A percentile compares a stretch with the other conserved stretches of the same genome.
These are phyloP conservation scores for Astrephomene gubernaculifera DNA, from an alignment of 139 green algal species.

Conservation along the genomic window DNA sequence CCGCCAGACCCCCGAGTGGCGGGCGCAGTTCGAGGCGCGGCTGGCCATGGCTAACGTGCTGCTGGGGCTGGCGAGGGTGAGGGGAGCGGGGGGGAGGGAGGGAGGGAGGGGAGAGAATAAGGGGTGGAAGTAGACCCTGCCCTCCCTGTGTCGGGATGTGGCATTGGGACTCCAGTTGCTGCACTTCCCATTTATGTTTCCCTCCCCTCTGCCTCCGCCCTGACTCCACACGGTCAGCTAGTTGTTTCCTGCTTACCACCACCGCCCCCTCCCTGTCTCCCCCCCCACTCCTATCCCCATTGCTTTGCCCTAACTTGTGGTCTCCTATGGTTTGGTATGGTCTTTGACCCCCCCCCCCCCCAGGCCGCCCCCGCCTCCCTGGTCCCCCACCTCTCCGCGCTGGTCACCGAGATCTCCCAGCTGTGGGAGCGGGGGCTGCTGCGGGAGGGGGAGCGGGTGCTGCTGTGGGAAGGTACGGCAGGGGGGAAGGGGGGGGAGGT, in stretches of 20 bases:
- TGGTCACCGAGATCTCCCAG: slow-evolving; percentile 65
- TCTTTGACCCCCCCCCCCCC: too few species aligned
- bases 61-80: slow-evolving; percentile 46
- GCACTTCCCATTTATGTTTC: too few species aligned
- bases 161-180: too few species aligned
- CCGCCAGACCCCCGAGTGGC: slow-evolving; percentile 53
- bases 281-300: background rate
- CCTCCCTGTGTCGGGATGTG: too few species aligned
- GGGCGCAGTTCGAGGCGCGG: slow-evolving; percentile 55
- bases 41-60: slow-evolving; percentile 58
- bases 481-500: background rate
- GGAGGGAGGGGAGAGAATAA: background rate
- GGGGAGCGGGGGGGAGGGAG: background rate
- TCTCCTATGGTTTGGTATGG: too few species aligned
- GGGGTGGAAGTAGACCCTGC: background rate
- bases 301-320: too few species aligned
- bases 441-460: slow-evolving; percentile 69
- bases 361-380: slow-evolving; percentile 67
- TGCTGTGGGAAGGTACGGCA: slow-evolving; percentile 66
- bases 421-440: slow-evolving; percentile 72
- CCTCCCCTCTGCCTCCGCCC: too few species aligned
- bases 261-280: background rate
- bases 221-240: too few species aligned
- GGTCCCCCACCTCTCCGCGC: slow-evolving; percentile 69
- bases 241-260: too few species aligned